Evolutionary conservation across 202 grass and related monocot species (phyloP), one percentile per base, ranked within the genome.

Genomic region (Setaria viridis): DNA sequence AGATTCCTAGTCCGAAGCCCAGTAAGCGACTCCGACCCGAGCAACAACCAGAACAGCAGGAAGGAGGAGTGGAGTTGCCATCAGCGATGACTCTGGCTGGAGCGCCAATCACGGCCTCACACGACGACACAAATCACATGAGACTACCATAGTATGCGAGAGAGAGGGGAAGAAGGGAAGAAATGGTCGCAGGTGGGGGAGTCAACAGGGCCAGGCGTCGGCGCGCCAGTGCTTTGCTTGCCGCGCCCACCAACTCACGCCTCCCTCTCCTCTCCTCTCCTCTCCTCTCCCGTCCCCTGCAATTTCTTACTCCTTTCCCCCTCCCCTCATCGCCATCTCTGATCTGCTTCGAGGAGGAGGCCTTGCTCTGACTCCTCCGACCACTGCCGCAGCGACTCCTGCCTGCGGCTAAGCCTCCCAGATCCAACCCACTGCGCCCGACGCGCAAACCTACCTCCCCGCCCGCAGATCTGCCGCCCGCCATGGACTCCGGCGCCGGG

Each of bases 401-500:
- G 49, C 33, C 80, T 7, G 32, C 53, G 21, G 42, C 54, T 12
- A 2, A 48, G 25, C n/a, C 68, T 4, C 25, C 50, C 59, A 83
- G 67, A 84, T 89, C 76, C 83, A 80, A 68, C 76, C 83, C 83
- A 68, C 43, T 34, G 3, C 57, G 48, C 25, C 21, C 72, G 34
- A 25, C 50, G 17, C 12, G 74, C 0, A 45, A 33, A 70, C 67
- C 63, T 2, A 17, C 33, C 25, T 7, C 10, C 7, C 12, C 30
- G 6, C 12, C 58, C 63, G 55, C 67, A 76, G 91, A 98, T 93
- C 91, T 76, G 58, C 80, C 29, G 29, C 41, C 4, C 55, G 53
- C 70, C 80, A 96, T 94, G 94, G 92, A 94, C 85, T 53, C 89
- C 74, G 80, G 59, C 55, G 78, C 58, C 45, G 70, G 78, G 37